phyloP scores from a whole-genome alignment of 2,329 filamentous ascomycete species.

The Orbilia blumenaviensis region DNA sequence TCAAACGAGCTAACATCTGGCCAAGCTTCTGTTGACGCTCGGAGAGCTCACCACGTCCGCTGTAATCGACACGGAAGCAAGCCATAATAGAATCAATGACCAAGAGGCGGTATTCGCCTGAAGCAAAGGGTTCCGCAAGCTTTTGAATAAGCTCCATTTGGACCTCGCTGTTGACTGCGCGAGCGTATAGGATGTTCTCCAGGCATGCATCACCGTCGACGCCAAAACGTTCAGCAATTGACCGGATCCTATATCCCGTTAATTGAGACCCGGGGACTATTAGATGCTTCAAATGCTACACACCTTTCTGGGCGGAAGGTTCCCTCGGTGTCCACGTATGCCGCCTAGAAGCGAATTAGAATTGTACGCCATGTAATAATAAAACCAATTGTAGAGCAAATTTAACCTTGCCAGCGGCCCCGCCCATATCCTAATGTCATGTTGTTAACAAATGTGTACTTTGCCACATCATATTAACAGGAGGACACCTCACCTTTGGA shows the following conservation, averaged over 20 bases:
- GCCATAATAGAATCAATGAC: slow-evolving; percentile 76
- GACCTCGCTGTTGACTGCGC: slow-evolving; percentile 73
- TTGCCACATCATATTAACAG: background rate
- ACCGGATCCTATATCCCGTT: slow-evolving; percentile 14
- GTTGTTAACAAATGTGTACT: slow-evolving; percentile 48
- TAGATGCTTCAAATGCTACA: background rate
- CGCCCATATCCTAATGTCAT: slow-evolving; percentile 66
- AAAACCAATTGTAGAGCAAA: background rate
- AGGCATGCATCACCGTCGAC: slow-evolving; percentile 69
- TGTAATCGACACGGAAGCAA: slow-evolving; percentile 73
- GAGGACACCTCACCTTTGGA: slow-evolving; percentile 61
- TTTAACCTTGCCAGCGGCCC: slow-evolving; percentile 72
- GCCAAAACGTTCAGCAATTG: slow-evolving; percentile 54
- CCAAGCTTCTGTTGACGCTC: slow-evolving; percentile 75
- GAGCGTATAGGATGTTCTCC: slow-evolving; percentile 74
- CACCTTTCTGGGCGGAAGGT: slow-evolving; percentile 71
- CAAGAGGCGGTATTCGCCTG: slow-evolving; percentile 72
- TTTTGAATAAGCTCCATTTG: slow-evolving; percentile 72
- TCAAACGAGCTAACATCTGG: slow-evolving; percentile 71
- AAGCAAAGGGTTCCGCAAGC: slow-evolving; percentile 70
- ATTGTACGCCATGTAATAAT: background rate
- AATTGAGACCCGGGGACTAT: background rate
- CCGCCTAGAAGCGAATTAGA: slow-evolving; percentile 57
- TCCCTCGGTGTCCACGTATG: slow-evolving; percentile 74
- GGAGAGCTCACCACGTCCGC: slow-evolving; percentile 72